Base-by-base conservation (phyloP, 2,329 filamentous ascomycete species). In the Epichloe gansuensis region DNA sequence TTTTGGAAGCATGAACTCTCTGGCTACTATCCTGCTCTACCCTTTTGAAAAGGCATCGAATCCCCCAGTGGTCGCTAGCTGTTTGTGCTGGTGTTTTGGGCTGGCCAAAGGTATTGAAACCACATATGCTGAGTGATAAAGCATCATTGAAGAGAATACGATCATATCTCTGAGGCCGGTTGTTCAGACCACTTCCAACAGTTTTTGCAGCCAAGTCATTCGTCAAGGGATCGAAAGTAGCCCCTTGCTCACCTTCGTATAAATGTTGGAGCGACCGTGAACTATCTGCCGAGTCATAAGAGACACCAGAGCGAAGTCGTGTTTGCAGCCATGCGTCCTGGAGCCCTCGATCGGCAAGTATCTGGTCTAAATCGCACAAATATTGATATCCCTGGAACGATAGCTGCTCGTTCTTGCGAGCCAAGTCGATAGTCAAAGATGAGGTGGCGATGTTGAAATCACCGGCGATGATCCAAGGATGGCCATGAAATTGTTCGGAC, bases 401-500 rank as follows among this genome's bases (percentile, higher is more conserved):
- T n/a, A 85, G 75, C 5, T 69, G 64, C n/a, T 74, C 74, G 50
- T 69, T 17, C 17, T 17, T 17, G 17, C 17, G 17, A 17, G 17
- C 17, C 17, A 17, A 17, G 17, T 17, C 17, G 17, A 17, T 17
- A 17, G 17, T 21, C 17, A 21, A 21, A 2, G 69, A 65, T 1
- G 82, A 85, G 0, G 80, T 82, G 6, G 75, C 69, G 25, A 85
- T 67, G 57, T 85, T 85, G 61, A 17, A 81, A 59, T 85, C 81
- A 3, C 82, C 82, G 0, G 77, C 76, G 17, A 17, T 17, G 17
- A 17, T 17, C 17, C 17, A 80, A 4, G 77, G 71, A 39, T 74
- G 70, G 0, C 63, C 51, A 1, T 65, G 55, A 46, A 78, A 74
- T 0, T 64, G 57, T 1, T 55, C 57, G 0, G 63, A 60, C 15